phyloP scores from a whole-genome alignment of 352 stramenopile species.

The Phytophthora cryptogea region DNA sequence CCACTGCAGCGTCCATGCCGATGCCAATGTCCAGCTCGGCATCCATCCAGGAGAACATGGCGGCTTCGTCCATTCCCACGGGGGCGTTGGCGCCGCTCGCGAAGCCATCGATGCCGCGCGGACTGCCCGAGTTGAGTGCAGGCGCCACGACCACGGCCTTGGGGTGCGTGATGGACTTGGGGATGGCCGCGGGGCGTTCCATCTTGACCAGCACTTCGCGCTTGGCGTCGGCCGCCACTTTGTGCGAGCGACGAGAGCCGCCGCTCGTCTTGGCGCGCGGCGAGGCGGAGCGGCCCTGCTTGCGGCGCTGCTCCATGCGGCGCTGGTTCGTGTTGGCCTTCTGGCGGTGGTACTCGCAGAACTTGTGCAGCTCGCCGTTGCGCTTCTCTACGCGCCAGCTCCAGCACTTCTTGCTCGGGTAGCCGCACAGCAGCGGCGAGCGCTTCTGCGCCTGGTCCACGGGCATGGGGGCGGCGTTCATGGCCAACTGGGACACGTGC shows the following conservation, averaged over 20 bases:
- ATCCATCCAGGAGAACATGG: slow-evolving; percentile 72
- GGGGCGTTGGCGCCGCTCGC: slow-evolving; percentile 19
- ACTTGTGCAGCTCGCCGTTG: slow-evolving; percentile 86
- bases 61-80: slow-evolving; percentile 24
- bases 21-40: slow-evolving; percentile 74
- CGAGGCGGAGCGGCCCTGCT: slow-evolving; percentile 48
- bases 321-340: slow-evolving; percentile 88
- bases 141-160: slow-evolving; percentile 25
- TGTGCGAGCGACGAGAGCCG: slow-evolving; percentile 27
- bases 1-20: slow-evolving; percentile 66
- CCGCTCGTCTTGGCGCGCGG: slow-evolving; percentile 27
- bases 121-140: slow-evolving; percentile 40
- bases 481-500: slow-evolving; percentile 22
- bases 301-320: slow-evolving; percentile 81
- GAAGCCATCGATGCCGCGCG: slow-evolving; percentile 60
- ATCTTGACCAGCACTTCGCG: slow-evolving; percentile 34
- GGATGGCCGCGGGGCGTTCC: slow-evolving; percentile 15
- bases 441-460: slow-evolving; percentile 40
- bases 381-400: slow-evolving; percentile 80
- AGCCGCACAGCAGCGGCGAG: slow-evolving; percentile 63
- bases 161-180: slow-evolving; percentile 24
- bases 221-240: slow-evolving; percentile 26
- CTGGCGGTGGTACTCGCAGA: slow-evolving; percentile 86
- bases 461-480: slow-evolving; percentile 10
- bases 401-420: slow-evolving; percentile 87